Evolutionary conservation across 1,284 basidiomycete genomes (phyloP), one percentile per base, ranked within the genome.

Genomic region (Pyrrhoderma noxium): DNA sequence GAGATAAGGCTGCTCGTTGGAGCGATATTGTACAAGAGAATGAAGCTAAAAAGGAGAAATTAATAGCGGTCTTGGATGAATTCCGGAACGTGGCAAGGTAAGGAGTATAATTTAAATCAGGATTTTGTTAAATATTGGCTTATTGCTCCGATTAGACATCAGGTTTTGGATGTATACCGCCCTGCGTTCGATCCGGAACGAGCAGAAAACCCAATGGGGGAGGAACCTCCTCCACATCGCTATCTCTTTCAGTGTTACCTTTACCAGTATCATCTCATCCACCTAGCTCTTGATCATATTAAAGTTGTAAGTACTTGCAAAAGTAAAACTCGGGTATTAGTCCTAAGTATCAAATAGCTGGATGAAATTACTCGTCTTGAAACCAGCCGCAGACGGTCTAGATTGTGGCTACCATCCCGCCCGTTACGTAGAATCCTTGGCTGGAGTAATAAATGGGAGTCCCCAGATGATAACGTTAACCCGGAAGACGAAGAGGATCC

Each of bases 401-500:
- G 70, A 18, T 51, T 93, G 3, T 93, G 90, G 90, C 78, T 80
- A 8, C 90, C 90, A 0, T 69, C 65, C 1, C 58, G 75, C 41
- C 64, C 70, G 19, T 48, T 76, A 37, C 68, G 72, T 19, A 65
- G 63, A 53, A 56, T 70, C 22, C 56, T 65, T 13, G 59, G 62
- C 3, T 77, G 74, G 70, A 71, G 65, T 43, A n/a, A n/a, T n/a
- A 65, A 66, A 16, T 80, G 75, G 74, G 70, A 77, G 14, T 60
- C 74, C 5, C 62, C 69, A 1, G 72, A 55, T 18, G 19, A 74
- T 19, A 65, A 67, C 13, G 59, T 67, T 22, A 72, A 76, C 23
- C 66, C 65, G 3, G 69, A 65, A 13, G 77, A 78, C 23, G 79
- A 81, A 41, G 79, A 82, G 59, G 71, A 82, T 62, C 70, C 74